These are phyloP conservation scores for Plectranthus barbatus DNA, from an alignment of 257 asterid species.

Conservation along the genomic window DNA sequence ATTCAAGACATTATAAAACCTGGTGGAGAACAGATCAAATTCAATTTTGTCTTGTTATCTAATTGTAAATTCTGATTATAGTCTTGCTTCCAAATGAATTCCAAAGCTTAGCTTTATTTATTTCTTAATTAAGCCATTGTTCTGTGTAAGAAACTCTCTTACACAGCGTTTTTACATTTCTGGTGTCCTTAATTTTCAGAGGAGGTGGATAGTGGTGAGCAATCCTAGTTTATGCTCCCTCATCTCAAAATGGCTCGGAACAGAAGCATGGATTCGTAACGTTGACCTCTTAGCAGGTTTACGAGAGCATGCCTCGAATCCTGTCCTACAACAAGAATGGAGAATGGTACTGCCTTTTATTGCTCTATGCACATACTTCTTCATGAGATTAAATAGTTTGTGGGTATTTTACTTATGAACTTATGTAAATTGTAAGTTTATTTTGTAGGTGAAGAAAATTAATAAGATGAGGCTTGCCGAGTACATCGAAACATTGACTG, in stretches of 20 bases:
- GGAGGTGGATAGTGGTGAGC: constrained; percentile 56
- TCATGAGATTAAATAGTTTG: background rate
- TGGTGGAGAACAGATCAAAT: background rate
- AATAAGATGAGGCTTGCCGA: constrained; percentile 47
- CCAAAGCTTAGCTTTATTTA: background rate
- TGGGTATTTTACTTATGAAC: background rate
- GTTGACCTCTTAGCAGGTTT: constrained; percentile 38
- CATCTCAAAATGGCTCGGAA: constrained; percentile 50
- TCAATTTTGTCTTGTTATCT: background rate
- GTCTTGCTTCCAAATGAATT: background rate
- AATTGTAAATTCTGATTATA: background rate
- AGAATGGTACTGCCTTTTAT: constrained; percentile 24
- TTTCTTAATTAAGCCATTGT: background rate
- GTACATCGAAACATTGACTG: constrained; percentile 38
- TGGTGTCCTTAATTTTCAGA: constrained; percentile 17
- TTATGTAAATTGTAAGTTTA: background rate
- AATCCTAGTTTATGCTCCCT: constrained; percentile 42
- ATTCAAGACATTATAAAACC: background rate
- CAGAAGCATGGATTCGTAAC: constrained; percentile 46
- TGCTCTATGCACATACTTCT: background rate
- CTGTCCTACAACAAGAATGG: constrained; percentile 38
- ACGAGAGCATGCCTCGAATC: constrained; percentile 34
- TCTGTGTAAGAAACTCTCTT: background rate
- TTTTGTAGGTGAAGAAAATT: constrained; percentile 35
- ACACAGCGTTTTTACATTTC: background rate